These are phyloP conservation scores for Mycotypha africana DNA, from an alignment of 371 early-diverging fungal species.

Conservation along the genomic window DNA sequence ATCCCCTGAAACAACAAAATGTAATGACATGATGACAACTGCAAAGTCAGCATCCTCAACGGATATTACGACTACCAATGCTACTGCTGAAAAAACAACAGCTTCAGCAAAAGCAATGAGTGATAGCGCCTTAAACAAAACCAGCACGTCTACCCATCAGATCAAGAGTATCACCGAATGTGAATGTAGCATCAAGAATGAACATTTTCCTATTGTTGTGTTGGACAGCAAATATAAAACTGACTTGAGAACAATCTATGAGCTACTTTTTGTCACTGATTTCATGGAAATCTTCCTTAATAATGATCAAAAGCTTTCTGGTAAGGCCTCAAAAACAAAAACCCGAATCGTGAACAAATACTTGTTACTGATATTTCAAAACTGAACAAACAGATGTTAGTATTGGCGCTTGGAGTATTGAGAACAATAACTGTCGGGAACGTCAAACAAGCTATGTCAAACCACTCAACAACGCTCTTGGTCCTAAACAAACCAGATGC, in stretches of 20 bases:
- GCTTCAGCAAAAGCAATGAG: background rate
- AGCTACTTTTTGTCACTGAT: constrained; percentile 36
- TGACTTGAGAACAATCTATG: constrained; percentile 38
- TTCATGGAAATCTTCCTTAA: constrained; percentile 35
- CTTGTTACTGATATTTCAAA: background rate
- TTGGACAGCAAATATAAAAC: constrained; percentile 41
- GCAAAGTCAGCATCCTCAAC: background rate
- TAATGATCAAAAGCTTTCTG: constrained; percentile 40
- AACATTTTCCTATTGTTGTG: constrained; percentile 39
- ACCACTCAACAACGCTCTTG: constrained; percentile 31
- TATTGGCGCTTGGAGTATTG: constrained; percentile 37
- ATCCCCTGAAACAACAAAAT: constrained; percentile 17
- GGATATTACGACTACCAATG: background rate
- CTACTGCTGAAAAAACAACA: background rate
- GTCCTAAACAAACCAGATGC: constrained; percentile 70
- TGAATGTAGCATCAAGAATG: constrained; percentile 35
- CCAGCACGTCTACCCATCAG: background rate
- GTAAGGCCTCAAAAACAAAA: constrained; percentile 25
- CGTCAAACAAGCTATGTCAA: constrained; percentile 41
- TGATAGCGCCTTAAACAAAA: background rate
- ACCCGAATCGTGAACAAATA: background rate
- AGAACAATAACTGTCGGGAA: constrained; percentile 14
- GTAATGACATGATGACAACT: constrained; percentile 13
- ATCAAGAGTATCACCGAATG: constrained; percentile 23
- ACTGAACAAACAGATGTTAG: constrained; percentile 34